Evolutionary conservation across 2,329 filamentous ascomycete species (phyloP).

Genomic region (Fusarium heterosporum): DNA sequence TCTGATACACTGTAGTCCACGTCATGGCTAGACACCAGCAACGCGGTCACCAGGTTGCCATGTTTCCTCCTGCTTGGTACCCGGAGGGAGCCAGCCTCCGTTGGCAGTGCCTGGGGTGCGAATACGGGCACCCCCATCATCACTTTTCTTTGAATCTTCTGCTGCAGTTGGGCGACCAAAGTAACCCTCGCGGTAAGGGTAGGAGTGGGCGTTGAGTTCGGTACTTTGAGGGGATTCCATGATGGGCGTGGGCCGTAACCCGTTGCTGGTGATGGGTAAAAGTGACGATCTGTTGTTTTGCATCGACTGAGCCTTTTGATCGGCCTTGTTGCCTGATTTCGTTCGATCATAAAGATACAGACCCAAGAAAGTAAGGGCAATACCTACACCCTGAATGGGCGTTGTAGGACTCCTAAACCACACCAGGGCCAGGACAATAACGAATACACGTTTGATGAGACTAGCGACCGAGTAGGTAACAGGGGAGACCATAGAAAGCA

Average conservation of each 20-base stretch:
- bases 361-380: slow-evolving; percentile 88
- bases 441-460: slow-evolving; percentile 96
- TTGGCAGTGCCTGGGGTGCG: slow-evolving; percentile 56
- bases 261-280: slow-evolving; percentile 71
- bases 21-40: slow-evolving; percentile 40
- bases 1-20: neutral
- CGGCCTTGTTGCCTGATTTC: slow-evolving; percentile 86
- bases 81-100: slow-evolving; percentile 76
- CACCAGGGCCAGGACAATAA: slow-evolving; percentile 92
- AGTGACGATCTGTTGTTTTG: slow-evolving; percentile 60
- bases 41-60: slow-evolving; percentile 66
- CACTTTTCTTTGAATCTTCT: slow-evolving; percentile 68
- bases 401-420: slow-evolving; percentile 97
- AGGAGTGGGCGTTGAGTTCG: slow-evolving; percentile 49
- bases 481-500: slow-evolving; percentile 92
- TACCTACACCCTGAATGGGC: slow-evolving; percentile 83
- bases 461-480: slow-evolving; percentile 98
- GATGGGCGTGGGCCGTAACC: slow-evolving; percentile 37
- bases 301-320: slow-evolving; percentile 78
- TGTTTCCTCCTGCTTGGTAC: slow-evolving; percentile 87
- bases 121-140: slow-evolving; percentile 59
- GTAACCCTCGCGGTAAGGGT: slow-evolving; percentile 62
- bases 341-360: slow-evolving; percentile 97
- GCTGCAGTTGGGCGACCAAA: slow-evolving; percentile 51
- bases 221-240: slow-evolving; percentile 41